Evolutionary conservation across 306 rosid species (phyloP).

Genomic region (Lagenaria siceraria): DNA sequence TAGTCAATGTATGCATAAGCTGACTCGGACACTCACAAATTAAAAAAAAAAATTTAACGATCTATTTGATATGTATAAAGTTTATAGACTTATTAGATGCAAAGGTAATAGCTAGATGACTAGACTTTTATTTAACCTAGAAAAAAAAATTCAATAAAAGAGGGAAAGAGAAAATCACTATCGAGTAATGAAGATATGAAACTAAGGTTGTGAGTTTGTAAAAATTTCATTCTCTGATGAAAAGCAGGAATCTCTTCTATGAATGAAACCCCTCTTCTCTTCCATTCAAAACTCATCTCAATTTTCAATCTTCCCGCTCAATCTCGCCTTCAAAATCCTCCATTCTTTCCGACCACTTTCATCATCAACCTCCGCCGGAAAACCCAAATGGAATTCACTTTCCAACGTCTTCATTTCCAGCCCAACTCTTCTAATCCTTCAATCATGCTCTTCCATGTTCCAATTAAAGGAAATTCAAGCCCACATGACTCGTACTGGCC

Average conservation of each 20-base stretch:
- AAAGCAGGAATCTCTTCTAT: not conserved
- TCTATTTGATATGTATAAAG: no score
- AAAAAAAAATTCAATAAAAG: no score
- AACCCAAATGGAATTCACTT: conserved; percentile 51
- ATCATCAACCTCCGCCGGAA: conserved; percentile 9
- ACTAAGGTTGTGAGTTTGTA: not conserved
- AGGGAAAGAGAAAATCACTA: no score
- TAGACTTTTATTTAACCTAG: no score
- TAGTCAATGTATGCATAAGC: no score
- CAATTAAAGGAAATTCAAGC: conserved; percentile 69
- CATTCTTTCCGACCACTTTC: conserved; percentile 15
- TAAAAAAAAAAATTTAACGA: no score
- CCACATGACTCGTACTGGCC: conserved; percentile 47
- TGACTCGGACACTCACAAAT: no score
- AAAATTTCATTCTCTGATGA: not conserved
- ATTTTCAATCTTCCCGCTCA: not conserved
- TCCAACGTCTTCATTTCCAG: conserved; percentile 48
- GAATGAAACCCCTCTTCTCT: conserved; percentile 6
- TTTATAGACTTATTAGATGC: no score
- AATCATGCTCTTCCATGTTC: conserved; percentile 56
- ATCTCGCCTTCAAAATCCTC: not conserved
- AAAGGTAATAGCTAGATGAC: no score
- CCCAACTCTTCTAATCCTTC: conserved; percentile 46
- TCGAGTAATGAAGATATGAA: no score
- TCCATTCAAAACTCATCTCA: not conserved